phyloP scores from a whole-genome alignment of 352 stramenopile species.

The Phytophthora tentaculata region DNA sequence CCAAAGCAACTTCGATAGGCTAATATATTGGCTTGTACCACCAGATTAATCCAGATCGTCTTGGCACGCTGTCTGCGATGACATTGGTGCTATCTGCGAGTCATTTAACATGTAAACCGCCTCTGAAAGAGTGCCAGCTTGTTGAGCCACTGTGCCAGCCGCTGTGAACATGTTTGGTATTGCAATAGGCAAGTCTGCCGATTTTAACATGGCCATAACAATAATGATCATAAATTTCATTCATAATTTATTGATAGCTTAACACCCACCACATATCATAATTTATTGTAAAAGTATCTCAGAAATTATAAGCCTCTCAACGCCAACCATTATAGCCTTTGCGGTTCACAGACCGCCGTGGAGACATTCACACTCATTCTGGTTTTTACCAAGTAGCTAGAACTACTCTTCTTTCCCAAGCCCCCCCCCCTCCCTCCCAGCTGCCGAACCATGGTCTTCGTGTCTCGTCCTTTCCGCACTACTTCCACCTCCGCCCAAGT shows the following conservation, averaged over 20 bases:
- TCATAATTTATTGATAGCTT: neutral
- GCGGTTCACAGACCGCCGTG: neutral
- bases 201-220: no score
- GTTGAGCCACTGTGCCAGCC: no score
- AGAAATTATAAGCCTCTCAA: neutral
- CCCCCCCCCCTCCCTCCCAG: neutral
- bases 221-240: neutral
- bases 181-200: no score
- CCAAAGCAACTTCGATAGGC: neutral
- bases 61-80: conserved; percentile 11
- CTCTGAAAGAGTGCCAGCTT: conserved; percentile 11
- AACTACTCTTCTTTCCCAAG: neutral
- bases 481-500: neutral
- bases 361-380: neutral
- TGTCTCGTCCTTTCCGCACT: neutral
- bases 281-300: neutral
- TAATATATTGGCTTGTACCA: neutral
- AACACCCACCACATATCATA: neutral
- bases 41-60: neutral
- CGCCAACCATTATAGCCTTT: neutral
- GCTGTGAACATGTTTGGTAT: no score
- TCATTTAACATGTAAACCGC: conserved; percentile 18
- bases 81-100: conserved; percentile 21
- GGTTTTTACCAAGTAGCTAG: neutral
- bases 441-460: neutral